Conservation (phyloP, 169 alveolate species). For the Plasmodium knowlesi region DNA sequence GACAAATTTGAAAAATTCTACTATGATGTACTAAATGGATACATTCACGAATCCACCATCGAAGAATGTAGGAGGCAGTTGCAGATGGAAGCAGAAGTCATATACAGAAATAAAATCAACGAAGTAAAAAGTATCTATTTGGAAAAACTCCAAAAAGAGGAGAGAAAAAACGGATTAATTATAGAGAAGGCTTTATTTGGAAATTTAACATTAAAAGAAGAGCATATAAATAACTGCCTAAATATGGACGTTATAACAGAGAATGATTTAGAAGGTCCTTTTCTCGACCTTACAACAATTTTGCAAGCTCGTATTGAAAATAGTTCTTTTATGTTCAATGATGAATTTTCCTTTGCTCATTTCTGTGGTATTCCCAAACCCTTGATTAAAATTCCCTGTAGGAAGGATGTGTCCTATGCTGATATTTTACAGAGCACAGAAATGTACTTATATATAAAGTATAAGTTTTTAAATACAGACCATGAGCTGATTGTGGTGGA, state of each 20-base stretch:
- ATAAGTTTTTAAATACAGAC: constrained; percentile 54
- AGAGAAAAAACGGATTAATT: constrained; percentile 36
- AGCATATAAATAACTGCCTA: constrained; percentile 46
- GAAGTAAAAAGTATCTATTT: constrained; percentile 25
- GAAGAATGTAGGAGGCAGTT: constrained; percentile 16
- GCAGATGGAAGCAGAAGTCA: constrained; percentile 31
- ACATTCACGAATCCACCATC: constrained; percentile 18
- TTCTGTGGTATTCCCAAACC: constrained; percentile 64
- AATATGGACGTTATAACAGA: constrained; percentile 35
- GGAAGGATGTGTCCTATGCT: not conserved
- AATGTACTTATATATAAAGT: constrained; percentile 59
- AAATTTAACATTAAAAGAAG: constrained; percentile 36
- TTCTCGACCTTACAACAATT: constrained; percentile 35
- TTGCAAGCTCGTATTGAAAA: constrained; percentile 57
- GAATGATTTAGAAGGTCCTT: constrained; percentile 55
- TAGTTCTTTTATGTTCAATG: constrained; percentile 45
- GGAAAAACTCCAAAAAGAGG: constrained; percentile 33
- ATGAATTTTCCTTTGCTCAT: constrained; percentile 54
- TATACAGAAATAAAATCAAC: constrained; percentile 40
- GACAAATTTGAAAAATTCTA: constrained; percentile 56
- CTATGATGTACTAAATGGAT: constrained; percentile 60
- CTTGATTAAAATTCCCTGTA: constrained; percentile 33
- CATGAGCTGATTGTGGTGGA: constrained; percentile 67
- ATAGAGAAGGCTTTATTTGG: constrained; percentile 71
- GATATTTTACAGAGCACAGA: constrained; percentile 56